A percentile compares a stretch with the other conserved stretches of the same genome.
These are phyloP conservation scores for Aspergillus pseudonomiae DNA, from an alignment of 2,329 filamentous ascomycete species.

Conservation along the genomic window DNA sequence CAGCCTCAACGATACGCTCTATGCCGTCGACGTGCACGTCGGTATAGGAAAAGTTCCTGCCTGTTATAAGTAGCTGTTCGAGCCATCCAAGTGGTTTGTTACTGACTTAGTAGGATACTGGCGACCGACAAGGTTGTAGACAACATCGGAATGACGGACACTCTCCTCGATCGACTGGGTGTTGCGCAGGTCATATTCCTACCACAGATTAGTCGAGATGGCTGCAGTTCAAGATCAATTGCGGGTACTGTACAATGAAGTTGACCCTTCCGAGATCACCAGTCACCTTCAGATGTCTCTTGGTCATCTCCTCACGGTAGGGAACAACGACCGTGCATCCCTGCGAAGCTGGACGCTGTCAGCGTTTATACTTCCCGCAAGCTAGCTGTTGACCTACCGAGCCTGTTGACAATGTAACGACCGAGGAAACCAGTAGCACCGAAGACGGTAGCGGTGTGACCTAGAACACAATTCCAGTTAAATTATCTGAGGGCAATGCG, in stretches of 20 bases:
- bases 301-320: slow-evolving; percentile 95
- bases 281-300: slow-evolving; percentile 94
- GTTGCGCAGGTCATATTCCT: slow-evolving; percentile 95
- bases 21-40: slow-evolving; percentile 93
- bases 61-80: slow-evolving; percentile 35
- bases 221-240: neutral
- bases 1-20: slow-evolving; percentile 88
- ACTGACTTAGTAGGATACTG: slow-evolving; percentile 93
- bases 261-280: slow-evolving; percentile 88
- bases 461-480: slow-evolving; percentile 51
- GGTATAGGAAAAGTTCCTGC: slow-evolving; percentile 86
- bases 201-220: slow-evolving; percentile 22
- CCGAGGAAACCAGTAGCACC: slow-evolving; percentile 95
- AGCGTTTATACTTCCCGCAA: slow-evolving; percentile 32
- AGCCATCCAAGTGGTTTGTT: neutral
- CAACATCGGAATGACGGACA: slow-evolving; percentile 93
- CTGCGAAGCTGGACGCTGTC: slow-evolving; percentile 68
- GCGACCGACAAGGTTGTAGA: slow-evolving; percentile 93
- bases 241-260: slow-evolving; percentile 69
- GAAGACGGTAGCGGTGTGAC: slow-evolving; percentile 96
- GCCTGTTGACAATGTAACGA: slow-evolving; percentile 94
- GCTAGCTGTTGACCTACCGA: slow-evolving; percentile 60
- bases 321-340: slow-evolving; percentile 94
- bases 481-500: slow-evolving; percentile 24
- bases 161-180: slow-evolving; percentile 95